Percentiles rank a stretch among this genome's conserved stretches.
Evolutionary conservation across 2,329 filamentous ascomycete species (phyloP).

Genomic region (Nannizzia gypsea): DNA sequence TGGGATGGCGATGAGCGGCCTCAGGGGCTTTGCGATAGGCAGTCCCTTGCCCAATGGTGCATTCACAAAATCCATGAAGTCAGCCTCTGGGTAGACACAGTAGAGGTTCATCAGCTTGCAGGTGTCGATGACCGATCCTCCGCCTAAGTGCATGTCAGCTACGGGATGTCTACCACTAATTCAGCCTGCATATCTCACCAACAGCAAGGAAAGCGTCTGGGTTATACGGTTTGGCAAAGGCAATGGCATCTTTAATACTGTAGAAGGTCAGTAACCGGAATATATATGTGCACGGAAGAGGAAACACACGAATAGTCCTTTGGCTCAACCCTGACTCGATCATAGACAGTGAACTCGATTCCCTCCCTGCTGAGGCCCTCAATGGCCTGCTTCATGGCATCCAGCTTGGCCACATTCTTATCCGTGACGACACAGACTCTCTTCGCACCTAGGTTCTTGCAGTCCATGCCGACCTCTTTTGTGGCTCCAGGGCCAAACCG

Average conservation of each 20-base stretch:
- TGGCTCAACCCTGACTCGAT: constrained; percentile 72
- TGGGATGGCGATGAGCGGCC: constrained; percentile 68
- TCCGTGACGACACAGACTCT: constrained; percentile 90
- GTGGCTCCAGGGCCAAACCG: constrained; percentile 88
- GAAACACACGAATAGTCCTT: constrained; percentile 74
- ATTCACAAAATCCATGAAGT: constrained; percentile 96
- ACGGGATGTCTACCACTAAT: neutral
- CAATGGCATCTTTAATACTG: constrained; percentile 80
- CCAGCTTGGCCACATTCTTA: constrained; percentile 62
- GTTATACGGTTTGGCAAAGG: constrained; percentile 64
- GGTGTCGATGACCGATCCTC: constrained; percentile 93
- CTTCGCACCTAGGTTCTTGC: constrained; percentile 78
- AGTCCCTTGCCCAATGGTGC: constrained; percentile 77
- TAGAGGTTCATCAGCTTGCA: constrained; percentile 99
- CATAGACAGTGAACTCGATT: constrained; percentile 68
- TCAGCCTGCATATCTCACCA: constrained; percentile 34
- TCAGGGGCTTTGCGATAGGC: constrained; percentile 58
- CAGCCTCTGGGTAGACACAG: constrained; percentile 75
- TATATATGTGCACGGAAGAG: neutral
- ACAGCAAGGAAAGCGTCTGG: constrained; percentile 90
- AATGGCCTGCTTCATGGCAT: constrained; percentile 80
- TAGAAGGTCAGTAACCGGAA: neutral
- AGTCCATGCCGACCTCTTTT: constrained; percentile 95
- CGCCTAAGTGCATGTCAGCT: constrained; percentile 30
- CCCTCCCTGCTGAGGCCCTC: constrained; percentile 69